These are phyloP conservation scores for Recurvomyces mirabilis DNA, from an alignment of 495 filamentous ascomycete species.

Conservation along the genomic window DNA sequence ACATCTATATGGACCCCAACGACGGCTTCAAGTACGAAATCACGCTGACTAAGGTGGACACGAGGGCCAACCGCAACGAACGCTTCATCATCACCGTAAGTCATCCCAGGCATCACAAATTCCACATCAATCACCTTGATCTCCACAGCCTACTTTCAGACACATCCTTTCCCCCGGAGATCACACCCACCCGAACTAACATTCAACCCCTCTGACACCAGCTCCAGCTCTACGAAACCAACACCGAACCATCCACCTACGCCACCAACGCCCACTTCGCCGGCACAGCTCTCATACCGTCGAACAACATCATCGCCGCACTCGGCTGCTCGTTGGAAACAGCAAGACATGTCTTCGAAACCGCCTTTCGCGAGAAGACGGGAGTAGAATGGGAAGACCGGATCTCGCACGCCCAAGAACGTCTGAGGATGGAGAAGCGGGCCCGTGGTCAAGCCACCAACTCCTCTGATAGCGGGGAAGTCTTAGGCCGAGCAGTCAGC, in stretches of 20 bases:
- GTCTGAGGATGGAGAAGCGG: neutral
- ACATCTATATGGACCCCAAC: conserved; percentile 38
- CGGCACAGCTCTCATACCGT: conserved; percentile 13
- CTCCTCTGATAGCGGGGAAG: neutral
- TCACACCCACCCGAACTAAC: too few relatives aligned
- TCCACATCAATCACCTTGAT: neutral
- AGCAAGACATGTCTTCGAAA: conserved; percentile 25
- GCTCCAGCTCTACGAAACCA: conserved; percentile 43
- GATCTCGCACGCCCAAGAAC: conserved; percentile 5
- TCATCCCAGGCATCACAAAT: neutral
- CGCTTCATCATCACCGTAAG: conserved; percentile 33
- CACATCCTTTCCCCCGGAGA: neutral
- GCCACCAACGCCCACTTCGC: conserved; percentile 22
- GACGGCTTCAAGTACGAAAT: conserved; percentile 42
- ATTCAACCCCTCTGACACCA: neutral
- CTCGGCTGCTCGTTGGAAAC: conserved; percentile 15
- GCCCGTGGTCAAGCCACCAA: neutral
- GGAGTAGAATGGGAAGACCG: conserved; percentile 27
- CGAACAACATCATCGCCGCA: conserved; percentile 20
- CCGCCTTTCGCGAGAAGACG: conserved; percentile 25
- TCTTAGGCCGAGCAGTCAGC: conserved; percentile 2
- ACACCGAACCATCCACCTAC: conserved; percentile 38
- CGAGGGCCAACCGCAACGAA: conserved; percentile 31
- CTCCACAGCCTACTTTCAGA: neutral
- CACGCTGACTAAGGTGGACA: conserved; percentile 34